phyloP scores from a whole-genome alignment of 2,329 filamentous ascomycete species.

The Fusarium sp. region DNA sequence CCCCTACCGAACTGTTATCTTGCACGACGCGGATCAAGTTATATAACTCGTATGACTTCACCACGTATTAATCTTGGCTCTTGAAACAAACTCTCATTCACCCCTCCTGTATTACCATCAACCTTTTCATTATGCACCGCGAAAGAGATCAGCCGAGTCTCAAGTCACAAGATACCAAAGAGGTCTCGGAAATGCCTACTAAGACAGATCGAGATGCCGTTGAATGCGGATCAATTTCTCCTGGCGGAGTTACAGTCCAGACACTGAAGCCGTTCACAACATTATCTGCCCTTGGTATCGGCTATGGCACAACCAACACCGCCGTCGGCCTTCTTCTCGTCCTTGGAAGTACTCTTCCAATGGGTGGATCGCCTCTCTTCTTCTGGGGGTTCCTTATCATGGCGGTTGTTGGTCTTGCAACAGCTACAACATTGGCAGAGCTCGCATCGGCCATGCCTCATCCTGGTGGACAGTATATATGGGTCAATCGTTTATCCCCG shows the following conservation, averaged over 20 bases:
- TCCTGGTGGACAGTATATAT: constrained; percentile 1
- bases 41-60: background rate
- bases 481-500: background rate
- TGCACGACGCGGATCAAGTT: background rate
- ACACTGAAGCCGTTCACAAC: constrained; percentile 1
- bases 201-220: background rate
- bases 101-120: too few relatives aligned
- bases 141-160: background rate
- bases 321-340: constrained; percentile 5
- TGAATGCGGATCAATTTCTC: background rate
- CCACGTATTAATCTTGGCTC: background rate
- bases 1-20: background rate
- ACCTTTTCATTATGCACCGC: background rate
- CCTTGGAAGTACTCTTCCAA: constrained; percentile 1
- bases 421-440: background rate
- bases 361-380: constrained; percentile 3
- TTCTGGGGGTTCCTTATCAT: constrained; percentile 1
- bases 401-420: background rate
- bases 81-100: background rate
- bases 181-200: background rate
- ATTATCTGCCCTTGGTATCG: background rate
- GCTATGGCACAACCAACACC: constrained; percentile 7
- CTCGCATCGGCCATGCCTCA: constrained; percentile 1
- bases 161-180: background rate
- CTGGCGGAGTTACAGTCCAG: background rate